phyloP scores from a whole-genome alignment of 306 rosid species.

The Dalbergia cochinchinensis region DNA sequence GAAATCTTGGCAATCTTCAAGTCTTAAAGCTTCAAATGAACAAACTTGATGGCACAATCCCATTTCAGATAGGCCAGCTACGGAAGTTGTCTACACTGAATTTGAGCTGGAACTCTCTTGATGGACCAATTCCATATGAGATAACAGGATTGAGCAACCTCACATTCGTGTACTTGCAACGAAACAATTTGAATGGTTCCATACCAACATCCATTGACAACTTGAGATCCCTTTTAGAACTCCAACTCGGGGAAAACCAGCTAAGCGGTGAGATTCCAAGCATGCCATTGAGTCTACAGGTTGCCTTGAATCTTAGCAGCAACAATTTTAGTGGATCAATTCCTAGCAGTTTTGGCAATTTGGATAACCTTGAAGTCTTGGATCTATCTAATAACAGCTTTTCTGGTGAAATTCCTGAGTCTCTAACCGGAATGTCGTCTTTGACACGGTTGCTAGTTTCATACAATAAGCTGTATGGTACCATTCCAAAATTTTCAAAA shows the following conservation, averaged over 20 bases:
- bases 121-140: slow-evolving; percentile 65
- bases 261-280: slow-evolving; percentile 64
- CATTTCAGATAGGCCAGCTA: slow-evolving; percentile 51
- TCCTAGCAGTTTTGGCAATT: slow-evolving; percentile 44
- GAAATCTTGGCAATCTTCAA: slow-evolving; percentile 62
- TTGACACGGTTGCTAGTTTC: slow-evolving; percentile 65
- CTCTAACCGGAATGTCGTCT: slow-evolving; percentile 42
- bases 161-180: slow-evolving; percentile 55
- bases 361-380: slow-evolving; percentile 60
- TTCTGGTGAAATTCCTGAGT: slow-evolving; percentile 61
- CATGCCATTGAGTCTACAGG: slow-evolving; percentile 69
- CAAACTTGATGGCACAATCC: slow-evolving; percentile 65
- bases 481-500: slow-evolving; percentile 25
- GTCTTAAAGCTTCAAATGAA: slow-evolving; percentile 72
- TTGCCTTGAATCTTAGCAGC: slow-evolving; percentile 79
- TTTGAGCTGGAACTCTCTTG: slow-evolving; percentile 72
- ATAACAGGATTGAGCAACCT: slow-evolving; percentile 56
- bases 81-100: slow-evolving; percentile 53
- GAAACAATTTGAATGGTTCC: slow-evolving; percentile 64
- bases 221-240: slow-evolving; percentile 56
- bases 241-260: slow-evolving; percentile 75
- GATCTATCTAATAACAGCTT: slow-evolving; percentile 85
- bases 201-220: slow-evolving; percentile 54
- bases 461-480: slow-evolving; percentile 70
- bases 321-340: slow-evolving; percentile 69